These are phyloP conservation scores for Astraeus odoratus DNA, from an alignment of 768 basidiomycete genomes.

Conservation along the genomic window DNA sequence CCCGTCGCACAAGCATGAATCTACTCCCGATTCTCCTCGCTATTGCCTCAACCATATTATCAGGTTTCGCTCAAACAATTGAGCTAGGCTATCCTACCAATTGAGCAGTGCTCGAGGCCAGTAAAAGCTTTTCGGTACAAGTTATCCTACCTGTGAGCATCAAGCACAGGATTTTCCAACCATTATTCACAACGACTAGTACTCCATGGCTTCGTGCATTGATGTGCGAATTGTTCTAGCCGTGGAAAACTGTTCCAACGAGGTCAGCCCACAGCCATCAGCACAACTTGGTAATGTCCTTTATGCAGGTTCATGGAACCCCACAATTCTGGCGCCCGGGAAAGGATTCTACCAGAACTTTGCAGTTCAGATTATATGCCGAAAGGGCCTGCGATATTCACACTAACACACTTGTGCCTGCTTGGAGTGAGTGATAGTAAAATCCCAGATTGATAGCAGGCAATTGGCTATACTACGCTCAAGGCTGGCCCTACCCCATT, in stretches of 20 bases:
- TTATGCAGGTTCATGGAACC: constrained; percentile 7
- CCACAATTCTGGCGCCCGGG: neutral
- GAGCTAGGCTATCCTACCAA: constrained; percentile 16
- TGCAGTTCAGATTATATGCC: constrained; percentile 3
- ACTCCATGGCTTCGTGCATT: constrained; percentile 6
- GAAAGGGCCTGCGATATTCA: constrained; percentile 2
- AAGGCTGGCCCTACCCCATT: constrained; percentile 3
- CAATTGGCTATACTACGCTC: neutral
- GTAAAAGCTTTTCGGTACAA: constrained; percentile 11
- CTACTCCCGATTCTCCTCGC: neutral
- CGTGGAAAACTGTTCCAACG: constrained; percentile 4
- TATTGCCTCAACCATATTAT: constrained; percentile 1
- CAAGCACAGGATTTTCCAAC: neutral
- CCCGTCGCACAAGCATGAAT: constrained; percentile 6
- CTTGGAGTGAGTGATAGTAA: neutral
- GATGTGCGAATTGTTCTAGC: constrained; percentile 12
- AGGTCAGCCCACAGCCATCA: constrained; percentile 1
- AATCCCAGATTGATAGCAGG: neutral
- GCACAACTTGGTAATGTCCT: constrained; percentile 7
- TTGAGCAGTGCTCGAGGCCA: constrained; percentile 11
- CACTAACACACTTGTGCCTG: neutral
- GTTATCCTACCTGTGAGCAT: constrained; percentile 5
- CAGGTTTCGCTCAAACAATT: constrained; percentile 12
- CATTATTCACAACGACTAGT: neutral
- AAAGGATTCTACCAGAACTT: constrained; percentile 7